phyloP scores from a whole-genome alignment of 164 flowering plant species.

The Cinnamomum chago region DNA sequence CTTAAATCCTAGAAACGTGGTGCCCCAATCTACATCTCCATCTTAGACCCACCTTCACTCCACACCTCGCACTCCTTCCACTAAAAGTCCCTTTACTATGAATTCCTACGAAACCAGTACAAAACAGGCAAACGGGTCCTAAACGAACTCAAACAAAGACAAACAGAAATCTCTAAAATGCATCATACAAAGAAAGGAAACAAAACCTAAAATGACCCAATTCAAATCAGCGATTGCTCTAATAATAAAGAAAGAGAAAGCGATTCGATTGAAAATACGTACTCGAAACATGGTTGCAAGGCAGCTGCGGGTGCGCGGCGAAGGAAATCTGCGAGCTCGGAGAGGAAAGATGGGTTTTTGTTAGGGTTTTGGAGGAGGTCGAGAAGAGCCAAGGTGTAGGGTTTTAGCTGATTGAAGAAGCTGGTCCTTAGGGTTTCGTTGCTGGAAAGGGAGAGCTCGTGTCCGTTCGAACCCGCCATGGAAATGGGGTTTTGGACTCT shows the following conservation, averaged over 20 bases:
- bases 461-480: neutral
- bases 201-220: too few species aligned
- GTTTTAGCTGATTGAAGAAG: conserved; percentile 46
- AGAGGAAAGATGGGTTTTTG: conserved; percentile 22
- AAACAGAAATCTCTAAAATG: too few species aligned
- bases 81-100: too few species aligned
- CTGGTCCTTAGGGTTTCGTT: conserved; percentile 18
- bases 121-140: too few species aligned
- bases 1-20: too few species aligned
- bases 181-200: too few species aligned
- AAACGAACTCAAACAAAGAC: too few species aligned
- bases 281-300: conserved; percentile 75
- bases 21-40: too few species aligned
- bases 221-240: too few species aligned
- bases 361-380: conserved; percentile 49
- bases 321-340: conserved; percentile 41
- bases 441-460: neutral
- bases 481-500: neutral
- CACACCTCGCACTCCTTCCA: too few species aligned
- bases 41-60: too few species aligned
- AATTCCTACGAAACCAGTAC: too few species aligned
- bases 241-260: neutral
- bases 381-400: conserved; percentile 48
- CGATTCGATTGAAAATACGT: conserved; percentile 13
- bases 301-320: conserved; percentile 29